Evolutionary conservation across 768 basidiomycete genomes (phyloP).

Genomic region (Pluteus cervinus): DNA sequence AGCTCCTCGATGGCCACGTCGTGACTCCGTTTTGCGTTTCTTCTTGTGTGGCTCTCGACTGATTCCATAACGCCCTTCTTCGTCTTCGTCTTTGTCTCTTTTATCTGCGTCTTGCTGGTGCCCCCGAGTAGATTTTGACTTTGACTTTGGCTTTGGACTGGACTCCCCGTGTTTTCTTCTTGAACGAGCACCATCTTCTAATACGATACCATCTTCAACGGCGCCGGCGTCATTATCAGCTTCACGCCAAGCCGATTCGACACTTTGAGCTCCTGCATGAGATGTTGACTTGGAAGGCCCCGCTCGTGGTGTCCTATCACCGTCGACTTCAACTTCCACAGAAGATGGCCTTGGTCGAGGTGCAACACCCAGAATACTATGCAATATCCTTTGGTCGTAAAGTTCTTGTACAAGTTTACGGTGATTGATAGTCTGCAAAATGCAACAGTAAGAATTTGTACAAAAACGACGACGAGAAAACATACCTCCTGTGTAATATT

Average conservation of each 20-base stretch:
- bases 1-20: conserved; percentile 33
- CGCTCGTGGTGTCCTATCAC: not conserved
- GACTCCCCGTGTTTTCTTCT: too few relatives aligned
- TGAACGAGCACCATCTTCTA: too few relatives aligned
- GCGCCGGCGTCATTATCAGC: conserved; percentile 27
- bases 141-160: conserved; percentile 5
- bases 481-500: conserved; percentile 78
- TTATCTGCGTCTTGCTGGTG: conserved; percentile 7
- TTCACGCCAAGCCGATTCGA: conserved; percentile 32
- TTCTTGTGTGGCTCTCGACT: conserved; percentile 42
- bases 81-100: conserved; percentile 32
- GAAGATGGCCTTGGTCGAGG: conserved; percentile 15
- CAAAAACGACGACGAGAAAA: not conserved
- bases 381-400: conserved; percentile 53
- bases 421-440: conserved; percentile 63
- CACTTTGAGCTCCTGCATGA: conserved; percentile 15
- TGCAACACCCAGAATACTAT: conserved; percentile 48
- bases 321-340: conserved; percentile 1
- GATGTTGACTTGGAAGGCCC: conserved; percentile 4
- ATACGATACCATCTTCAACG: conserved; percentile 19
- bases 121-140: too few relatives aligned
- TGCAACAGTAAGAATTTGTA: conserved; percentile 3
- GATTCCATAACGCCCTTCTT: conserved; percentile 54
- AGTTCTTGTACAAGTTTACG: conserved; percentile 65
- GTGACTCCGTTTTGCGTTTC: conserved; percentile 31